Percentiles rank a stretch among this genome's conserved stretches.
These are phyloP conservation scores for Boechera retrofracta DNA, from an alignment of 345 rosid genomes.

Conservation along the genomic window DNA sequence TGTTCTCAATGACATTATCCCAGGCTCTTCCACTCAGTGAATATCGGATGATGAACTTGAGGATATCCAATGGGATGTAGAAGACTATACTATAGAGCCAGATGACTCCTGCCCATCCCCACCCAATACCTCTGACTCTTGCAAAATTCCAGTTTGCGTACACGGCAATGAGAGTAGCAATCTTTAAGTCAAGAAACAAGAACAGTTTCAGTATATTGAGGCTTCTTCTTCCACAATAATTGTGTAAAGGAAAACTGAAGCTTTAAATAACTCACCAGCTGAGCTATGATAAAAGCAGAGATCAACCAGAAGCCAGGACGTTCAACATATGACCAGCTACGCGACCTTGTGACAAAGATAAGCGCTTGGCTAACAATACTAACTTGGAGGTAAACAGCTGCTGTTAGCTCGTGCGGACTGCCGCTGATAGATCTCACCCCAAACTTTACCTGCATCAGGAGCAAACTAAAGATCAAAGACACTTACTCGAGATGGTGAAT, in stretches of 20 bases:
- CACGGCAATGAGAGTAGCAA: conserved; percentile 84
- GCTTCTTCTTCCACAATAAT: conserved; percentile 1
- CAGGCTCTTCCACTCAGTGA: conserved; percentile 84
- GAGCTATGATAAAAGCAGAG: conserved; percentile 70
- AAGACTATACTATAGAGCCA: conserved; percentile 81
- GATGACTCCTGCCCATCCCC: conserved; percentile 97
- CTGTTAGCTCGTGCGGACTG: conserved; percentile 59
- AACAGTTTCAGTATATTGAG: conserved; percentile 30
- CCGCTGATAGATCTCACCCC: conserved; percentile 69
- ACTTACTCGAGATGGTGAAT: not conserved
- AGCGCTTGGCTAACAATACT: conserved; percentile 95
- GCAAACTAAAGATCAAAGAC: conserved; percentile 20
- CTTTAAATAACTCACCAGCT: conserved; percentile 57
- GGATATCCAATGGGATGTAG: conserved; percentile 77
- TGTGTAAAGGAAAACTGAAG: conserved; percentile 5
- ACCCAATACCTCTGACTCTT: conserved; percentile 67
- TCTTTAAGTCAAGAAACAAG: conserved; percentile 45
- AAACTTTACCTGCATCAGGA: conserved; percentile 63
- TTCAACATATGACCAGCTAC: conserved; percentile 88
- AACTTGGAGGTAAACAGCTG: conserved; percentile 94
- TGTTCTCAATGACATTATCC: conserved; percentile 77
- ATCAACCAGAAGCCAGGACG: conserved; percentile 83
- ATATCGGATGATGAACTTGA: conserved; percentile 75
- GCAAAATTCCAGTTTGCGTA: conserved; percentile 81
- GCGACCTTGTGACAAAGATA: conserved; percentile 93